These are phyloP conservation scores for Tetrapisispora arboricola DNA, from an alignment of 805 yeast genomes.

Conservation along the genomic window DNA sequence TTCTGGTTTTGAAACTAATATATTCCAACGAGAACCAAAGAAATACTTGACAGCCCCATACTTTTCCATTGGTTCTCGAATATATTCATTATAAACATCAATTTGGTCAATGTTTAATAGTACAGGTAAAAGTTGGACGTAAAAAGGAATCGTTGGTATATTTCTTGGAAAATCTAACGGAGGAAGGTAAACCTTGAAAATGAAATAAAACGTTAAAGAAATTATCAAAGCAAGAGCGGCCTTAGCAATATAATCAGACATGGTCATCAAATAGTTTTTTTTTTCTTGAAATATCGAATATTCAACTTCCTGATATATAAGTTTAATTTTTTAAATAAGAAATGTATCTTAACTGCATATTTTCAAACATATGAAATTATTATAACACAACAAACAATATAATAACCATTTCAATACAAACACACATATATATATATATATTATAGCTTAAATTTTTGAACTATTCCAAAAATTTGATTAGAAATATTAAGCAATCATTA, in stretches of 20 bases:
- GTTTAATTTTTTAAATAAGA: too few relatives aligned
- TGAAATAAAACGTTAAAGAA: not conserved
- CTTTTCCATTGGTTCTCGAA: constrained; percentile 36
- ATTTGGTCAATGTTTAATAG: constrained; percentile 39
- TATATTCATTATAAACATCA: constrained; percentile 35
- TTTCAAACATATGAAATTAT: too few relatives aligned
- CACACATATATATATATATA: too few relatives aligned
- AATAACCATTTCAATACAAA: too few relatives aligned
- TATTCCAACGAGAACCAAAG: constrained; percentile 55
- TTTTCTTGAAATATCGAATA: too few relatives aligned
- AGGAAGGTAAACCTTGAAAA: constrained; percentile 29
- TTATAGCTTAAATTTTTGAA: too few relatives aligned
- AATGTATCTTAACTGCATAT: too few relatives aligned
- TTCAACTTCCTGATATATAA: too few relatives aligned
- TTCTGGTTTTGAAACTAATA: constrained; percentile 41
- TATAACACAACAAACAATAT: too few relatives aligned
- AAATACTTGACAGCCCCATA: constrained; percentile 50
- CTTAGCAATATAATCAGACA: not conserved
- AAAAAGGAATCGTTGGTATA: constrained; percentile 54
- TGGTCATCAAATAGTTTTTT: too few relatives aligned
- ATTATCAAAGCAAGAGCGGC: not conserved
- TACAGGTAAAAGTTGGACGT: constrained; percentile 41
- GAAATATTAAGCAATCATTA: too few relatives aligned
- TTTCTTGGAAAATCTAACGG: constrained; percentile 42
- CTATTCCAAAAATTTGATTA: too few relatives aligned